Evolutionary conservation across 306 rosid genomes (phyloP).

Genomic region (Rosa lucieae): DNA sequence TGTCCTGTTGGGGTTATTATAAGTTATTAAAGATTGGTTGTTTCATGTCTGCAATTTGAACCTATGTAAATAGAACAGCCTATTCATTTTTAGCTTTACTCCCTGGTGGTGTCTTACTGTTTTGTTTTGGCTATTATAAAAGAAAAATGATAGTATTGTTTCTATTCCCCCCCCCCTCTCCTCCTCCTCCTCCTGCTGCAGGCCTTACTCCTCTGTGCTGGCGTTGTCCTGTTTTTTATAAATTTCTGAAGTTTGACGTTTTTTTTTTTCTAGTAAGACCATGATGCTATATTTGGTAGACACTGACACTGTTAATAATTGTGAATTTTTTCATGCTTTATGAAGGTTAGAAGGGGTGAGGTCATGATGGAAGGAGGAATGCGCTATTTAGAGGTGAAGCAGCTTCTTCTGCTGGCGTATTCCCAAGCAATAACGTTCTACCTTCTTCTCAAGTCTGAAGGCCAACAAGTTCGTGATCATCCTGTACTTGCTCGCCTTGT

Average conservation of each 20-base stretch:
- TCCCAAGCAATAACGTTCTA: slow-evolving; percentile 87
- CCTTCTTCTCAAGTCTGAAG: slow-evolving; percentile 93
- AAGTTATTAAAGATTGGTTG: background rate
- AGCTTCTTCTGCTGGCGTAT: slow-evolving; percentile 62
- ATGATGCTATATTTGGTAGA: background rate
- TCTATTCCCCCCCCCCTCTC: background rate
- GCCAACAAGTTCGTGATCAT: slow-evolving; percentile 71
- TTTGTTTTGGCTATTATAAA: background rate
- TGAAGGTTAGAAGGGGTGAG: slow-evolving; percentile 61
- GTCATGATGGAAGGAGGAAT: slow-evolving; percentile 54
- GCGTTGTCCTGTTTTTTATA: background rate
- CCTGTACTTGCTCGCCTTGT: slow-evolving; percentile 78
- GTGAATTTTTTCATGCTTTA: slow-evolving; percentile 22
- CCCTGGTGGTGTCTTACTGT: background rate
- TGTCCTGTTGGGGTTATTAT: background rate
- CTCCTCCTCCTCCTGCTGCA: too few species aligned
- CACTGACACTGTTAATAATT: background rate
- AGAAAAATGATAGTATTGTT: background rate
- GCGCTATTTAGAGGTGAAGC: slow-evolving; percentile 74
- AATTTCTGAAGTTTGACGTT: background rate
- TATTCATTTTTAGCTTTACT: background rate
- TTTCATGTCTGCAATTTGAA: background rate
- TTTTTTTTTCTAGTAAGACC: background rate
- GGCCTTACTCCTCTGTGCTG: background rate
- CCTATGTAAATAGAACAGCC: too few species aligned